These are phyloP conservation scores for Podaxis sp. DNA, from an alignment of 768 basidiomycete species.

Conservation along the genomic window DNA sequence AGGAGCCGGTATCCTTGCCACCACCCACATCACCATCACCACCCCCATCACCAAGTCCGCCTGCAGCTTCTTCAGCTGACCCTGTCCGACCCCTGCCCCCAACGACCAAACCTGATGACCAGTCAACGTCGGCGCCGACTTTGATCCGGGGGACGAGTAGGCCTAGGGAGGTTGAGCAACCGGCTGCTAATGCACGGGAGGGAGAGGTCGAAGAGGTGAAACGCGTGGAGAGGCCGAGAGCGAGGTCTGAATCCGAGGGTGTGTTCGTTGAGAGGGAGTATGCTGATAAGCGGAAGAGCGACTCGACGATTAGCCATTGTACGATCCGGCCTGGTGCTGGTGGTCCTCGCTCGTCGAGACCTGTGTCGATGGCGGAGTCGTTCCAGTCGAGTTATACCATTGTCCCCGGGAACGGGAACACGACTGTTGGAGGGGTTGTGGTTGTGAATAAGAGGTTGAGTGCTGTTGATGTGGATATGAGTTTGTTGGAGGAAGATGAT, in stretches of 20 bases:
- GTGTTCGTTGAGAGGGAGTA: conserved; percentile 45
- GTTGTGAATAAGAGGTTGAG: conserved; percentile 61
- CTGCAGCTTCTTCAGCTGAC: background rate
- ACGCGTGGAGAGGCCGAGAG: conserved; percentile 4
- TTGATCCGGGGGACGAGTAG: background rate
- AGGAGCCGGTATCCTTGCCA: conserved; percentile 3
- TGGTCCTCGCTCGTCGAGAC: conserved; percentile 56
- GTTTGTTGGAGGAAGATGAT: conserved; percentile 59
- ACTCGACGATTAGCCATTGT: conserved; percentile 77
- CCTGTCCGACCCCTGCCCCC: conserved; percentile 17
- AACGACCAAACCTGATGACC: conserved; percentile 21
- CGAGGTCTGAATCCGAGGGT: conserved; percentile 9
- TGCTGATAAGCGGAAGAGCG: conserved; percentile 70
- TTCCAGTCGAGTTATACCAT: conserved; percentile 73
- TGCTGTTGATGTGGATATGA: conserved; percentile 68
- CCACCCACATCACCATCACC: conserved; percentile 1
- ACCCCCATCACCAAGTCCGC: background rate
- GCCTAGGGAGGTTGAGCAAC: conserved; percentile 18
- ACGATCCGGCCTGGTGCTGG: conserved; percentile 61
- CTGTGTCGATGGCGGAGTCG: conserved; percentile 78
- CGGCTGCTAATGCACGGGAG: background rate
- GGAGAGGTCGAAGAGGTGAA: conserved; percentile 29
- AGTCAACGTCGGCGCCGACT: conserved; percentile 13
- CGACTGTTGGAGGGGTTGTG: conserved; percentile 10
- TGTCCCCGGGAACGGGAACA: conserved; percentile 40